Evolutionary conservation across 164 flowering plant species (phyloP).

Genomic region (Macadamia integrifolia): DNA sequence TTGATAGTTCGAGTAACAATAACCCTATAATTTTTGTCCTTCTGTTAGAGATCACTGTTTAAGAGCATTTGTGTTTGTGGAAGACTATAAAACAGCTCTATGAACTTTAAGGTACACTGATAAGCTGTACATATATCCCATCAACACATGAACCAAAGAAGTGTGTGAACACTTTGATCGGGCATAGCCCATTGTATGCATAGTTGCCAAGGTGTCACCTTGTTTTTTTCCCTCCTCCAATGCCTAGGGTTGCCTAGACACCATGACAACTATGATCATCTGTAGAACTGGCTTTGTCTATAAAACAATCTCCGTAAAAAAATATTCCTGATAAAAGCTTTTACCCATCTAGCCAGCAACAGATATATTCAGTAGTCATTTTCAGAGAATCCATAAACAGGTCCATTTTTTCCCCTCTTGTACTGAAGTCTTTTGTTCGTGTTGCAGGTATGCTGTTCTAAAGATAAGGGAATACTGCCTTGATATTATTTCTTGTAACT

Average conservation of each 20-base stretch:
- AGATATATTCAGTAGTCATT: no score
- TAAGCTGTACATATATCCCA: neutral
- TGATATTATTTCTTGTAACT: conserved; percentile 79
- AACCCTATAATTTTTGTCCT: neutral
- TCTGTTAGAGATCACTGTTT: neutral
- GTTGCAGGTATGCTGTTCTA: conserved; percentile 76
- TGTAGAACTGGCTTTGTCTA: no score
- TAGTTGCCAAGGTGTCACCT: no score
- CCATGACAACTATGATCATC: no score
- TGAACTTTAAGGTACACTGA: neutral
- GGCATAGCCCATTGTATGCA: neutral
- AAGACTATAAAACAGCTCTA: neutral
- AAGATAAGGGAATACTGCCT: conserved; percentile 91
- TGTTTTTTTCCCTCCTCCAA: no score
- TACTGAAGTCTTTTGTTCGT: conserved; percentile 1
- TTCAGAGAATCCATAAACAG: neutral
- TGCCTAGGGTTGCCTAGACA: no score
- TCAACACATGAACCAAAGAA: neutral
- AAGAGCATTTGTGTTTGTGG: neutral
- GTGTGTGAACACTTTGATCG: neutral
- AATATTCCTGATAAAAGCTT: no score
- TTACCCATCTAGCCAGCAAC: no score
- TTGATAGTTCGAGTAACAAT: neutral
- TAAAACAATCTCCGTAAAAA: no score
- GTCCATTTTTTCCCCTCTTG: neutral